Base-by-base conservation (phyloP, 257 asterid species). In the Nicotiana paniculata region DNA sequence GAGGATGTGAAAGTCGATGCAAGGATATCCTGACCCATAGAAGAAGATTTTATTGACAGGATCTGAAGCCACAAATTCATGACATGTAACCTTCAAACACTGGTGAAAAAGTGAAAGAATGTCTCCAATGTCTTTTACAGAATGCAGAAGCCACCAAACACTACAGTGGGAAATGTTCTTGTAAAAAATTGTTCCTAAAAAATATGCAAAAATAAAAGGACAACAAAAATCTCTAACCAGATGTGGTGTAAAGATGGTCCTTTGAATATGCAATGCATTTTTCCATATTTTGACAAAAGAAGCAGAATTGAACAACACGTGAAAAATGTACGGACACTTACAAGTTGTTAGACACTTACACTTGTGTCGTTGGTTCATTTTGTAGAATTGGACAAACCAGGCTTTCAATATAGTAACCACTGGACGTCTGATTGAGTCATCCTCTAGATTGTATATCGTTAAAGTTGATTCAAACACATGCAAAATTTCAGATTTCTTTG, bases 331-430 rank as follows among this genome's bases (percentile, higher is more conserved):
- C 16, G 16, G 1, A 21, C 32, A 61, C 32, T 21, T 61, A 61
- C 66, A 21, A 61, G 32, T 61, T 24, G n/a, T n/a, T n/a, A n/a
- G n/a, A n/a, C n/a, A n/a, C n/a, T n/a, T n/a, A n/a, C n/a, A n/a
- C n/a, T n/a, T n/a, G 30, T 3, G 65, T n/a, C 30, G 21, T 7
- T 3, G 4, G 13, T 59, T 59, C 65, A 7, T 59, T 59, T 59
- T n/a, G 65, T 59, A 59, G 9, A n/a, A 55, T n/a, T 59, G 5
- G 65, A 59, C 11, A 59, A n/a, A 91, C 91, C 24, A 89, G 87
- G 80, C 91, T 92, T 81, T 91, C 95, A n/a, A 85, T 51, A 28
- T 85, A n/a, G 32, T 67, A 59, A 89, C 55, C 61, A 64, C 77
- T 24, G 82, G 87, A 84, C 81, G 85, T 83, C 88, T 85, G 8